Percentiles rank a stretch among this genome's conserved stretches.
phyloP scores from a whole-genome alignment of 83 land plant genomes.

The Diphasiastrum complanatum region DNA sequence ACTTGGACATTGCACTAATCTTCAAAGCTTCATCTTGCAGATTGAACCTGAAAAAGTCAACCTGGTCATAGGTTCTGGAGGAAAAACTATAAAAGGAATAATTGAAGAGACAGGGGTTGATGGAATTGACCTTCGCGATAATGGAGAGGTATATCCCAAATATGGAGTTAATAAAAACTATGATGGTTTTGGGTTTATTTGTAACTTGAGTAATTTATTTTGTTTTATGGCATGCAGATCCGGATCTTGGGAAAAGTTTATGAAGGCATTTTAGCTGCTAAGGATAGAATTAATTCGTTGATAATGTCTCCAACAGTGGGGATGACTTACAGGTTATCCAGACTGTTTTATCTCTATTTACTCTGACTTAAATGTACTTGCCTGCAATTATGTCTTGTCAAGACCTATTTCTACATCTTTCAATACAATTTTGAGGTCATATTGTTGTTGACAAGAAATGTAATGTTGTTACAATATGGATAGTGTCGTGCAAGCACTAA shows the following conservation, averaged over 20 bases:
- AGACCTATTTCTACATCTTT: too few species aligned
- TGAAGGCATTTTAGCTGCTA: not conserved
- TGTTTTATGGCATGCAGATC: not conserved
- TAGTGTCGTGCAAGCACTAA: too few species aligned
- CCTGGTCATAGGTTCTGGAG: slow-evolving; percentile 84
- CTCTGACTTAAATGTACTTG: too few species aligned
- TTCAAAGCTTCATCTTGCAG: too few species aligned
- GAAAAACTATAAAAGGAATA: slow-evolving; percentile 76
- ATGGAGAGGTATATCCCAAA: slow-evolving; percentile 82
- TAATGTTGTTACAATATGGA: too few species aligned
- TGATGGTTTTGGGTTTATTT: slow-evolving; percentile 8
- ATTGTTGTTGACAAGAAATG: too few species aligned
- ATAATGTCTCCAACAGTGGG: not conserved
- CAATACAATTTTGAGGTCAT: too few species aligned
- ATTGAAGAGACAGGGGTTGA: slow-evolving; percentile 88
- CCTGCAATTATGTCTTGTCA: too few species aligned
- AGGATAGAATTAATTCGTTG: not conserved
- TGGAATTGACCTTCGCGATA: slow-evolving; percentile 60
- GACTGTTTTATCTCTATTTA: too few species aligned
- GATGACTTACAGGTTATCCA: not conserved
- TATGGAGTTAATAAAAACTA: not conserved
- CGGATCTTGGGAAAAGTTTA: slow-evolving; percentile 3
- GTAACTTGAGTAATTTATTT: not conserved
- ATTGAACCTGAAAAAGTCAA: slow-evolving; percentile 67
- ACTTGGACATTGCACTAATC: too few species aligned